Percentiles rank a stretch among this genome's conserved stretches.
Conservation (phyloP, 2,329 filamentous ascomycete species). For the Clonostachys rosea region DNA sequence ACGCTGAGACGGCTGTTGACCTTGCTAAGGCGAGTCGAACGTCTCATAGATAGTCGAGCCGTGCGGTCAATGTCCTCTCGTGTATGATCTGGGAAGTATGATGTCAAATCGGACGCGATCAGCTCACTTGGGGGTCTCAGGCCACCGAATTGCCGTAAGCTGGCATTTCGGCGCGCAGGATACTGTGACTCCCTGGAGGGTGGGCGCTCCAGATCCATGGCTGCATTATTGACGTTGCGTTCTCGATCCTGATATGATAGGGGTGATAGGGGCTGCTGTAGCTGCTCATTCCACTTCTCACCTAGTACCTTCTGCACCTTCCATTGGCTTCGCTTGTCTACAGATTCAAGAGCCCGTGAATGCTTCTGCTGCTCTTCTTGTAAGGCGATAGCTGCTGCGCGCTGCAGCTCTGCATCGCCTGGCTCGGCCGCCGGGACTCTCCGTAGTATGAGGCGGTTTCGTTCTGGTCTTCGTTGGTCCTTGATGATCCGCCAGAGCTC, state of each 20-base stretch:
- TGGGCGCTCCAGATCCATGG: conserved; percentile 53
- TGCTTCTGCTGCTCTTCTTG: conserved; percentile 80
- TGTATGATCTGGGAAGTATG: conserved; percentile 94
- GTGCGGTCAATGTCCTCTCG: conserved; percentile 94
- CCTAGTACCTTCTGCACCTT: conserved; percentile 89
- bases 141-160: conserved; percentile 81
- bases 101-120: conserved; percentile 92
- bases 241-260: conserved; percentile 68
- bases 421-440: conserved; percentile 93
- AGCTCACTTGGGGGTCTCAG: conserved; percentile 92
- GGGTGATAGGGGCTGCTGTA: conserved; percentile 84
- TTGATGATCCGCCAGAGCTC: conserved; percentile 91
- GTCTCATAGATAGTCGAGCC: conserved; percentile 84
- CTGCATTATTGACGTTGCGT: conserved; percentile 57
- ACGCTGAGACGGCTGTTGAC: conserved; percentile 91
- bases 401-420: conserved; percentile 77
- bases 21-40: conserved; percentile 86
- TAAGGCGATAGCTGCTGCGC: conserved; percentile 82
- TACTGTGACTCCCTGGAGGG: conserved; percentile 40
- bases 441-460: conserved; percentile 84
- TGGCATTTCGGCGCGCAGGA: conserved; percentile 37
- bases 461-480: conserved; percentile 77
- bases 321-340: conserved; percentile 73
- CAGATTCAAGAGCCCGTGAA: conserved; percentile 53
- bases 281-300: conserved; percentile 74